Base-by-base conservation (phyloP, 768 basidiomycete species). In the Phaffia tasmanica region DNA sequence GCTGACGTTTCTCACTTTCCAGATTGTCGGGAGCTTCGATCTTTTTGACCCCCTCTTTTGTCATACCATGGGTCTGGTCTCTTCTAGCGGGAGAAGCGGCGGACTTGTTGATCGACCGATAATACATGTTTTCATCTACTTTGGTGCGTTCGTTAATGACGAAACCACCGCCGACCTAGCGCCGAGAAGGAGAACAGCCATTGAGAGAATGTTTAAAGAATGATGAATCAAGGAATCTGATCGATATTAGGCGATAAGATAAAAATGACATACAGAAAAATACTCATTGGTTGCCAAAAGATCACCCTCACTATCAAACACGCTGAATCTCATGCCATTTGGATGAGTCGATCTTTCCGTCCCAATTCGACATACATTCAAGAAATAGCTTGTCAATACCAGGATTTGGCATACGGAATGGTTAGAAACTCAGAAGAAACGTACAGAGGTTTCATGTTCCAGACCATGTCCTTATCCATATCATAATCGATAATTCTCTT, bases 131-230 rank as follows among this genome's bases (percentile, higher is more conserved):
- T 78, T 97, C 93, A 71, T 90, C 90, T 63, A 85, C 89, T 87
- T 92, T 86, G 1, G 91, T 95, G 75, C 90, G 88, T 50, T 92
- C 88, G 72, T 95, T 95, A 29, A 95, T 90, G 3, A 94, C 91
- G 74, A 94, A 95, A 2, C 91, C 91, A 54, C 91, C 91, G 2
- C 67, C 67, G 15, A 57, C 46, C 30, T 19, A n/a, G n/a, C n/a
- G n/a, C n/a, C n/a, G 46, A 46, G 59, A 61, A 49, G 7, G 32
- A 60, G 9, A 47, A 42, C 5, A 42, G 35, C 42, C 21, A 32
- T n/a, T n/a, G 15, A 42, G 19, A 14, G 25, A 46, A 60, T 35
- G 23, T 5, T 21, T 46, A 25, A n/a, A 1, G 59, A 16, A 9
- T 4, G 46, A 42, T 4, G 29, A 18, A 1, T 23, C 6, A 29